Percentiles rank a stretch among this genome's conserved stretches.
Conservation (phyloP, 768 basidiomycete genomes). For the Phylloporus sp. region DNA sequence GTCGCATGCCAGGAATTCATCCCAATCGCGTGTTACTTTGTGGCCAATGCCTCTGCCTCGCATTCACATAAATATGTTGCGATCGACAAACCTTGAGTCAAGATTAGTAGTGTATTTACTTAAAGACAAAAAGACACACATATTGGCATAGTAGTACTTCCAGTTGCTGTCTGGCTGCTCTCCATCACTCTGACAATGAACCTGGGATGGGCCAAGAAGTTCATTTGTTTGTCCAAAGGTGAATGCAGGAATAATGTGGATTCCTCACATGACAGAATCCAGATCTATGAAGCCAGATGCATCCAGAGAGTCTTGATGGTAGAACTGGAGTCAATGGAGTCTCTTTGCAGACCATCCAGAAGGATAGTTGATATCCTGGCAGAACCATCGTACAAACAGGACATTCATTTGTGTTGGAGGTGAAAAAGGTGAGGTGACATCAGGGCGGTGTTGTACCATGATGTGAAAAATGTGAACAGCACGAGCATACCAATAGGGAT, state of each 20-base stretch:
- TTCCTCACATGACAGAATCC: slow-evolving; percentile 3
- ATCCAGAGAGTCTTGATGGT: background rate
- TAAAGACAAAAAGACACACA: slow-evolving; percentile 35
- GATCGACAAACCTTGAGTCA: background rate
- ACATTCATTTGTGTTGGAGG: background rate
- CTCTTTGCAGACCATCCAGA: background rate
- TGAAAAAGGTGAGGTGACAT: background rate
- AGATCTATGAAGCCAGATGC: slow-evolving; percentile 11
- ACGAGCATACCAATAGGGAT: background rate
- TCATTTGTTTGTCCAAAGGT: slow-evolving; percentile 9
- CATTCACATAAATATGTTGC: slow-evolving; percentile 21
- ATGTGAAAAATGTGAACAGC: background rate
- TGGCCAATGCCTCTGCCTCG: slow-evolving; percentile 32
- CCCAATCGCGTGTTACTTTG: slow-evolving; percentile 8
- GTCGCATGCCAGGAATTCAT: too few relatives aligned
- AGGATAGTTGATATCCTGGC: background rate
- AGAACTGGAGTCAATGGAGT: background rate
- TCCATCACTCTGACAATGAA: background rate
- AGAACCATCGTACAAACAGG: background rate
- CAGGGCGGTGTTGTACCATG: background rate
- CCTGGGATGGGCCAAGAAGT: slow-evolving; percentile 2
- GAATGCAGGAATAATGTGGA: slow-evolving; percentile 22
- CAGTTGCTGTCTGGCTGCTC: slow-evolving; percentile 21
- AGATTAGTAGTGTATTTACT: slow-evolving; percentile 8
- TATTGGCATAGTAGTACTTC: slow-evolving; percentile 30